These are phyloP conservation scores for Arabidopsis arenosa DNA, from an alignment of 345 rosid genomes.

Conservation along the genomic window DNA sequence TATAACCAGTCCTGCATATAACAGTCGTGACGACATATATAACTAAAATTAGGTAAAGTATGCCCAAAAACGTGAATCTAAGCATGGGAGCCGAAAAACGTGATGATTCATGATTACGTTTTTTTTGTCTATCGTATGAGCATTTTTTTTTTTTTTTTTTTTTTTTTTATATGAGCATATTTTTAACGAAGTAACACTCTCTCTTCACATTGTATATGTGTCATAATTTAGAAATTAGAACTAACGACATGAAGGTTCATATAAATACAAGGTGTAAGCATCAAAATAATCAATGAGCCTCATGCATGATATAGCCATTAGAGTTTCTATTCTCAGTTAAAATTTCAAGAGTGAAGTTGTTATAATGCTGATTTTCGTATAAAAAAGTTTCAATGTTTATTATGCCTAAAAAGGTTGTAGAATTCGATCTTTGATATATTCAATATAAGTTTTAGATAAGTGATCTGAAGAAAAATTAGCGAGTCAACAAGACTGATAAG, in stretches of 20 bases:
- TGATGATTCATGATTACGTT: neutral
- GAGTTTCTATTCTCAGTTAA: neutral
- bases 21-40: neutral
- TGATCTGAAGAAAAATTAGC: neutral
- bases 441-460: neutral
- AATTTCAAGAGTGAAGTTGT: neutral
- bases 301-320: neutral
- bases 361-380: neutral
- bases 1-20: constrained; percentile 15
- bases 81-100: neutral
- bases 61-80: neutral
- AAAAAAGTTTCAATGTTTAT: too few species aligned
- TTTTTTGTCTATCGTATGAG: neutral
- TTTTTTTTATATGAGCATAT: neutral
- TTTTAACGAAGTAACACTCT: neutral
- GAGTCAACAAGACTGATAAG: constrained; percentile 16
- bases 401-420: neutral
- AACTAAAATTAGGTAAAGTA: constrained; percentile 10
- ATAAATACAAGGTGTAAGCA: neutral
- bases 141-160: too few species aligned
- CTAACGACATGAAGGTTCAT: neutral
- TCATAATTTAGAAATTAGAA: neutral
- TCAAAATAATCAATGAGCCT: neutral
- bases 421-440: neutral
- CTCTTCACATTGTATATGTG: neutral